phyloP scores from a whole-genome alignment of 257 asterid species.

The Solanum peruvianum region DNA sequence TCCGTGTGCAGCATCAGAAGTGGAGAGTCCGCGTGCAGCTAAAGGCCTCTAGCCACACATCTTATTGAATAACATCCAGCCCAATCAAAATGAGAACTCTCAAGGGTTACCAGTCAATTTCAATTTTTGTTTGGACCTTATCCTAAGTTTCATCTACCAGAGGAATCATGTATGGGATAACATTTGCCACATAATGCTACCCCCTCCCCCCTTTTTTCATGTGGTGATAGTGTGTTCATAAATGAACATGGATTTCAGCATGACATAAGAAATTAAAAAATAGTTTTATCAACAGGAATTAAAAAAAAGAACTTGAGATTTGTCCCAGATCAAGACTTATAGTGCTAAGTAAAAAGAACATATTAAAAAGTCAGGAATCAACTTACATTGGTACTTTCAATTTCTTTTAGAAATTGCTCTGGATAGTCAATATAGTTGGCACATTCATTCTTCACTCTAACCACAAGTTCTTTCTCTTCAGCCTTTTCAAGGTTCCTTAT shows the following conservation, averaged over 20 bases:
- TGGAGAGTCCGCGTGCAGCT: no score
- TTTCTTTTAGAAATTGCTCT: conserved; percentile 37
- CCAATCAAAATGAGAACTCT: not conserved
- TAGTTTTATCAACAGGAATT: not conserved
- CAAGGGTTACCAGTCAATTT: not conserved
- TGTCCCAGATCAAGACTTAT: not conserved
- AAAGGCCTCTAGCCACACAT: not conserved
- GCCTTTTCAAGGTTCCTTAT: conserved; percentile 56
- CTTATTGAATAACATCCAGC: not conserved
- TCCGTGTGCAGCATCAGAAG: no score
- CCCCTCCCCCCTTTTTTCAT: not conserved
- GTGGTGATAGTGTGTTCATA: not conserved
- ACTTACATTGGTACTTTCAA: conserved; percentile 41
- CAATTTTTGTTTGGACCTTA: not conserved
- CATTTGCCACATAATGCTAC: not conserved
- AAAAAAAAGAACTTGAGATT: not conserved
- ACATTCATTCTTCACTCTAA: conserved; percentile 45
- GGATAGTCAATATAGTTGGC: conserved; percentile 45
- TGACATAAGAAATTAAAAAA: not conserved
- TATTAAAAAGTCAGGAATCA: not conserved
- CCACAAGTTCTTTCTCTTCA: conserved; percentile 33
- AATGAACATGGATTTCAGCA: not conserved
- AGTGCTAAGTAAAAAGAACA: not conserved
- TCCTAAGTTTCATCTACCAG: not conserved
- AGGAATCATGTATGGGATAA: not conserved